Evolutionary conservation across 2,329 filamentous ascomycete genomes (phyloP).

Genomic region (Monascus ruber): DNA sequence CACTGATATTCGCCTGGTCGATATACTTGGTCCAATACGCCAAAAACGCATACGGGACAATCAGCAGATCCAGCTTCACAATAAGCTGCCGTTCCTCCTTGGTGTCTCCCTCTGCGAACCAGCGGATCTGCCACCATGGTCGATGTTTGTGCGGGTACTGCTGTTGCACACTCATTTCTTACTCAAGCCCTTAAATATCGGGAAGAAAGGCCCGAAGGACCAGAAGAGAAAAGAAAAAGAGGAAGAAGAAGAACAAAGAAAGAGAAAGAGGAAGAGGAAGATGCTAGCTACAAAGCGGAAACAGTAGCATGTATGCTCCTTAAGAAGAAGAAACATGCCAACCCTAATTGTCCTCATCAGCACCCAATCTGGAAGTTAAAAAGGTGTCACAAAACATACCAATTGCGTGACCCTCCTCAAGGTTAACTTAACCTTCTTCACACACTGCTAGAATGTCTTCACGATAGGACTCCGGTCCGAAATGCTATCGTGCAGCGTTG

Average conservation of each 20-base stretch:
- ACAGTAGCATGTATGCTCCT: background rate
- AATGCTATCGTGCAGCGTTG: slow-evolving; percentile 1
- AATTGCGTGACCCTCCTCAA: background rate
- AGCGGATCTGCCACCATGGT: slow-evolving; percentile 25
- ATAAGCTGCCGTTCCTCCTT: slow-evolving; percentile 42
- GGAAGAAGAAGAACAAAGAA: background rate
- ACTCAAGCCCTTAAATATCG: too few species aligned
- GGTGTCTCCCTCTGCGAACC: slow-evolving; percentile 41
- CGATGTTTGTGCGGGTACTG: slow-evolving; percentile 2
- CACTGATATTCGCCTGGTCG: slow-evolving; percentile 45
- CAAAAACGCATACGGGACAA: slow-evolving; percentile 46
- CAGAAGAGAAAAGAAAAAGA: background rate
- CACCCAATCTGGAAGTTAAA: background rate
- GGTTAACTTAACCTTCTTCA: background rate
- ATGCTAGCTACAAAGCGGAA: background rate
- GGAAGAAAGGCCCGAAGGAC: too few species aligned
- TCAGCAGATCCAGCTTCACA: slow-evolving; percentile 44
- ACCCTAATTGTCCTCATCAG: background rate
- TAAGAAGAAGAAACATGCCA: too few species aligned
- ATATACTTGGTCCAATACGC: slow-evolving; percentile 48
- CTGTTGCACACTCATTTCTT: background rate
- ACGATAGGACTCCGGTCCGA: background rate
- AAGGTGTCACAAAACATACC: background rate
- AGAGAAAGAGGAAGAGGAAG: too few species aligned
- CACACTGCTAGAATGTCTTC: too few species aligned